Conservation (phyloP, 352 stramenopile genomes). For the Aphanomyces invadans region DNA sequence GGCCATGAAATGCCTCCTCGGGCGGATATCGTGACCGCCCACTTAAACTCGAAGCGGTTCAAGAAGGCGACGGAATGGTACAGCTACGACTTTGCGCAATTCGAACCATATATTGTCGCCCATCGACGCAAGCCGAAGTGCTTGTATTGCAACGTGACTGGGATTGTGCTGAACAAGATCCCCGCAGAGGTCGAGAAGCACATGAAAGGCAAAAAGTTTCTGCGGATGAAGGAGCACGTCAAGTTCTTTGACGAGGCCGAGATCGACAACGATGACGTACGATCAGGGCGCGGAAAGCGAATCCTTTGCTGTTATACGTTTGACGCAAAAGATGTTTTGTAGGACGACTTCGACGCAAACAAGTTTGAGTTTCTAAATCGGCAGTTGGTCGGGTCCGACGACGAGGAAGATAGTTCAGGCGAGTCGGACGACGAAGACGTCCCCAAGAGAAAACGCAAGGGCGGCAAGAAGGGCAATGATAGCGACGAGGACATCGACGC, state of each 20-base stretch:
- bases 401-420: conserved; percentile 31
- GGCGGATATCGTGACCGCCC: conserved; percentile 47
- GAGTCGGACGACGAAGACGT: conserved; percentile 39
- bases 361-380: conserved; percentile 77
- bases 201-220: conserved; percentile 82
- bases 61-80: conserved; percentile 81
- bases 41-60: conserved; percentile 76
- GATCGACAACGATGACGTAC: conserved; percentile 21
- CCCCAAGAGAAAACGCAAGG: conserved; percentile 34
- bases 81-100: conserved; percentile 85
- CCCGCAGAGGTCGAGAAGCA: conserved; percentile 83
- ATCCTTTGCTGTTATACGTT: no score
- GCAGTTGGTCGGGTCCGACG: conserved; percentile 62
- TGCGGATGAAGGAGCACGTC: conserved; percentile 68
- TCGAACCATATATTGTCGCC: conserved; percentile 84
- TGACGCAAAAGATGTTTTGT: no score
- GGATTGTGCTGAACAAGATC: conserved; percentile 82
- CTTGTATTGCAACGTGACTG: conserved; percentile 85
- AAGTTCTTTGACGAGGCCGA: conserved; percentile 42
- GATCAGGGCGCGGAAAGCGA: neutral
- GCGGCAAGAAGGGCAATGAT: conserved; percentile 35
- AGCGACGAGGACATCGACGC: conserved; percentile 33
- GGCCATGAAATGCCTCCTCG: conserved; percentile 71
- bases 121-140: conserved; percentile 77
- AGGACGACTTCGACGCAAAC: conserved; percentile 55